These are phyloP conservation scores for Helianthus tuberosus DNA, from an alignment of 129 eudicot species.

Conservation along the genomic window DNA sequence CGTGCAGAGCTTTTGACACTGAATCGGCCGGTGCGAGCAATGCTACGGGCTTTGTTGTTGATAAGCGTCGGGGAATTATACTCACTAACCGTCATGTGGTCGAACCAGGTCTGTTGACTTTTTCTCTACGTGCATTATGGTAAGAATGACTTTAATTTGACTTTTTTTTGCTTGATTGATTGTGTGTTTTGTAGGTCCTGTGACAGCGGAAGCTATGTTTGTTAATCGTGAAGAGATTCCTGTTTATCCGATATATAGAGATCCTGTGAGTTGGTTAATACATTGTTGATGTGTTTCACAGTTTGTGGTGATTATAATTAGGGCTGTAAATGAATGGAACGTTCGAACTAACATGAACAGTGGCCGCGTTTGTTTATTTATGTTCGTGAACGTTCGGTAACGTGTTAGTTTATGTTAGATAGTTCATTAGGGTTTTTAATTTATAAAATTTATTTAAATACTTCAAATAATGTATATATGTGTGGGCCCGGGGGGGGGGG, in stretches of 20 bases:
- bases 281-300: neutral
- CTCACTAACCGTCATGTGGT: conserved; percentile 95
- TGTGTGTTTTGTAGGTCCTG: conserved; percentile 59
- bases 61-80: conserved; percentile 78
- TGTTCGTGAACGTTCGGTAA: no score
- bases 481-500: no score
- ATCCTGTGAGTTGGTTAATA: conserved; percentile 20
- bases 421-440: no score
- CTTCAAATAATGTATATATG: no score
- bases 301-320: neutral
- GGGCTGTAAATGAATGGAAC: no score
- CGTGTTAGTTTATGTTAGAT: no score
- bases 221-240: conserved; percentile 94
- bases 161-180: no score
- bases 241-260: conserved; percentile 83
- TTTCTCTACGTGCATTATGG: no score
- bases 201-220: conserved; percentile 96
- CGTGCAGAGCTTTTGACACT: conserved; percentile 90
- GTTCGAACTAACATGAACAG: no score
- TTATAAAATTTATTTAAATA: no score
- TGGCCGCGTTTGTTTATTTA: no score
- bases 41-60: conserved; percentile 93
- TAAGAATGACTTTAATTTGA: no score
- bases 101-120: conserved; percentile 59
- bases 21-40: conserved; percentile 77